Conservation (phyloP, 768 basidiomycete species). For the Lyophyllum semitale region DNA sequence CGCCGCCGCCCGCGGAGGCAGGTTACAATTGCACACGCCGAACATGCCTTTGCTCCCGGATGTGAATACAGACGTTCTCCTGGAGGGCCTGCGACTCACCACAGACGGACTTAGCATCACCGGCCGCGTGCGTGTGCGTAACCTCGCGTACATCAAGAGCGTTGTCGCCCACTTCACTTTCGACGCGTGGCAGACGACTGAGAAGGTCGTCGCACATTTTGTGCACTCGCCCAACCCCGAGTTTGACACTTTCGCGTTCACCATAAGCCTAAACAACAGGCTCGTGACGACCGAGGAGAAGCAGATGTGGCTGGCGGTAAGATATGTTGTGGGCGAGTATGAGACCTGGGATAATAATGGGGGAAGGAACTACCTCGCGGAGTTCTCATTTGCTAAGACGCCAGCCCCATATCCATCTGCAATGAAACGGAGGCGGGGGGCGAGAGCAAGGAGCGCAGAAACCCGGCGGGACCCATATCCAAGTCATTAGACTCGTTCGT, state of each 20-base stretch:
- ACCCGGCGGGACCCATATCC: too few relatives aligned
- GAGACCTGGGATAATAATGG: slow-evolving; percentile 95
- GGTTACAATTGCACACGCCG: slow-evolving; percentile 61
- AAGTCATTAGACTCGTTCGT: too few relatives aligned
- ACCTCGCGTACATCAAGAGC: slow-evolving; percentile 86
- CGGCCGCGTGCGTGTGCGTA: slow-evolving; percentile 78
- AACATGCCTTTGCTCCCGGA: slow-evolving; percentile 61
- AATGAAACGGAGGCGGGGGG: too few relatives aligned
- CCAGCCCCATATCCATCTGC: too few relatives aligned
- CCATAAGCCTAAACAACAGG: slow-evolving; percentile 78
- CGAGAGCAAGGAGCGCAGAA: too few relatives aligned
- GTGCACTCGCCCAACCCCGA: slow-evolving; percentile 46
- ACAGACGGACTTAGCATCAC: slow-evolving; percentile 55
- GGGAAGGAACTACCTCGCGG: slow-evolving; percentile 76
- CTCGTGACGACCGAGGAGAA: slow-evolving; percentile 79
- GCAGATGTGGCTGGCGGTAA: slow-evolving; percentile 76
- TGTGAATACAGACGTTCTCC: slow-evolving; percentile 43
- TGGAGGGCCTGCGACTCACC: slow-evolving; percentile 58
- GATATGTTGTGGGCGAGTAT: slow-evolving; percentile 66
- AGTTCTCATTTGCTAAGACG: slow-evolving; percentile 58
- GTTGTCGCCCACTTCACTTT: slow-evolving; percentile 90
- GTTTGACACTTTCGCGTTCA: slow-evolving; percentile 78
- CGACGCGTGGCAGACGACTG: slow-evolving; percentile 95
- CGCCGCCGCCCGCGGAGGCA: slow-evolving; percentile 48
- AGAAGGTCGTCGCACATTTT: slow-evolving; percentile 84